A percentile compares a stretch with the other conserved stretches of the same genome.
Conservation (phyloP, 225 moss, liverwort and hornwort genomes). For the Pseudoscleropodium purum region DNA sequence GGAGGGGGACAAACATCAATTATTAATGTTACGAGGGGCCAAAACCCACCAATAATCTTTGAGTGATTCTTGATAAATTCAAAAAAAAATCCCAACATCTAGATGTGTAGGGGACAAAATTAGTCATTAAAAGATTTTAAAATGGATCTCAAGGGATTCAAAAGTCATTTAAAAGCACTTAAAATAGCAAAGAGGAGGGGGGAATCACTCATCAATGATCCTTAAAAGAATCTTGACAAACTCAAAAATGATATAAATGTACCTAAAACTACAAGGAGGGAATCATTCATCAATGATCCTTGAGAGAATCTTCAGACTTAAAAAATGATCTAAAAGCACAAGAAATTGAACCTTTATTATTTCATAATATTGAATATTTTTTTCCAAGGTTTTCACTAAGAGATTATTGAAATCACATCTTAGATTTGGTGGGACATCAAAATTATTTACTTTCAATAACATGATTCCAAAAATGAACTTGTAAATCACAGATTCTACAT, state of each 20-base stretch:
- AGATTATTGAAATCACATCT: not conserved
- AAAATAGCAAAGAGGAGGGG: not conserved
- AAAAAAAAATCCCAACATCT: not conserved
- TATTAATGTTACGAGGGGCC: rapidly evolving
- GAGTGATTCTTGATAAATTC: not conserved
- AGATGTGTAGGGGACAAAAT: rapidly evolving
- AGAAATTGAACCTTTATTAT: not conserved
- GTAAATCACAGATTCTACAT: not conserved
- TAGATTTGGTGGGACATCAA: not conserved
- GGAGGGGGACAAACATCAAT: not conserved
- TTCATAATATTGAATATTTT: not conserved
- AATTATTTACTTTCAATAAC: not conserved
- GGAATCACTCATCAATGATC: too few species aligned
- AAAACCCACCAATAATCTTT: not conserved
- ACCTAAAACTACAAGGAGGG: rapidly evolving
- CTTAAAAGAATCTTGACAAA: too few species aligned
- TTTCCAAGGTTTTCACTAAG: not conserved
- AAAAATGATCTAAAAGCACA: not conserved
- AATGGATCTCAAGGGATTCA: not conserved
- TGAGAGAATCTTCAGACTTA: not conserved
- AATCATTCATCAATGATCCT: not conserved
- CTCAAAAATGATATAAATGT: not conserved
- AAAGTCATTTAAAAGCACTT: not conserved
- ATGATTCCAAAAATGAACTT: not conserved
- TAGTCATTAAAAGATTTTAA: not conserved